Evolutionary conservation across 2,329 filamentous ascomycete genomes (phyloP).

Genomic region (Neurospora crassa): DNA sequence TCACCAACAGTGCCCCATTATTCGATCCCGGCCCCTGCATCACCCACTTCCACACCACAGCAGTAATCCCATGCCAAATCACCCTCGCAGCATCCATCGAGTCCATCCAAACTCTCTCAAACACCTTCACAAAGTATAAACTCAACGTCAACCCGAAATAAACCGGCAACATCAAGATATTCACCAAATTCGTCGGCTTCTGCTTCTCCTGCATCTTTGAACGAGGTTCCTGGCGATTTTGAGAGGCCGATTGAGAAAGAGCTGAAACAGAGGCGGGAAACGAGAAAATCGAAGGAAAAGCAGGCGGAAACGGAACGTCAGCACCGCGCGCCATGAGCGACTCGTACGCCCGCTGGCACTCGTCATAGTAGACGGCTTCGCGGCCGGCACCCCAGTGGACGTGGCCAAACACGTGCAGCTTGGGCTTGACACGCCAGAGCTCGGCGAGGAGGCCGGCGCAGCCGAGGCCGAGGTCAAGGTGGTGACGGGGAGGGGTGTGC

Average conservation of each 20-base stretch:
- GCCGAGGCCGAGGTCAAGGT: conserved; percentile 41
- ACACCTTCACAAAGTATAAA: background rate
- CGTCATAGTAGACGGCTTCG: conserved; percentile 65
- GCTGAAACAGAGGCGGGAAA: background rate
- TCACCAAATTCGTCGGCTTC: conserved; percentile 29
- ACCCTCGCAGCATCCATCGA: conserved; percentile 39
- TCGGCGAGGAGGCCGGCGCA: conserved; percentile 63
- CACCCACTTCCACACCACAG: conserved; percentile 45
- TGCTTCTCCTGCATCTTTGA: background rate
- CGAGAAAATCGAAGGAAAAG: background rate
- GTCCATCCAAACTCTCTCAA: conserved; percentile 19
- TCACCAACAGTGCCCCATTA: conserved; percentile 43
- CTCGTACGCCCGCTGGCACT: conserved; percentile 63
- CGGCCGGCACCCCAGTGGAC: conserved; percentile 67
- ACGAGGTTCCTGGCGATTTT: background rate
- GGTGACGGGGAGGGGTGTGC: conserved; percentile 60
- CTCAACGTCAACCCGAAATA: background rate
- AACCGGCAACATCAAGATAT: conserved; percentile 35
- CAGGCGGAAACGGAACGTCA: background rate
- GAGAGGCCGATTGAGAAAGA: background rate
- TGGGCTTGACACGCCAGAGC: conserved; percentile 63
- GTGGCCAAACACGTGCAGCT: conserved; percentile 77
- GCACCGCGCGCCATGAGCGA: conserved; percentile 35
- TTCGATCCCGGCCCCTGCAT: conserved; percentile 43
- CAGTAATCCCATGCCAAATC: conserved; percentile 34